phyloP scores from a whole-genome alignment of 371 early-diverging fungal species.

The Syncephalastrum sp. region DNA sequence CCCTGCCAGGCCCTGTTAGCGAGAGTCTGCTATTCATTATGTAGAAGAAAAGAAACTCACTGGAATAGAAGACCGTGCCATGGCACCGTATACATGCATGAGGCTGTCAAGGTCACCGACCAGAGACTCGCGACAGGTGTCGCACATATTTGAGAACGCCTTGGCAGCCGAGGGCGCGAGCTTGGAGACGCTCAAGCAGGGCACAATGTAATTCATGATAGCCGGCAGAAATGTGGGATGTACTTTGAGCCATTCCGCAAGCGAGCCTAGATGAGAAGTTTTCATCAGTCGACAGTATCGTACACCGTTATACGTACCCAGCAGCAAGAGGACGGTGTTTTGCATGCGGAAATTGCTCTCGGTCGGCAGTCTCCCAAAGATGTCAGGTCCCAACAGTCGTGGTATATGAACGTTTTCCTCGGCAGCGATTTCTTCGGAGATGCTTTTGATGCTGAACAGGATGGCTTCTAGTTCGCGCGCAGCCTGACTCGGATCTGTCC shows the following conservation, averaged over 20 bases:
- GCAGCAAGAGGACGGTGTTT: conserved; percentile 46
- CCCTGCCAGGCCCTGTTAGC: conserved; percentile 10
- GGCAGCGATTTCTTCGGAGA: conserved; percentile 70
- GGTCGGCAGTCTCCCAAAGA: conserved; percentile 50
- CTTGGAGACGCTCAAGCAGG: conserved; percentile 56
- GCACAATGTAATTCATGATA: conserved; percentile 67
- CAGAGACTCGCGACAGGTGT: conserved; percentile 67
- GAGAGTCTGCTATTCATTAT: no score
- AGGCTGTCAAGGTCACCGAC: conserved; percentile 61
- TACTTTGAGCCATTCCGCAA: conserved; percentile 71
- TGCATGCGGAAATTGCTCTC: conserved; percentile 40
- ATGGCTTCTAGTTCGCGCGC: conserved; percentile 59
- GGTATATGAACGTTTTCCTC: conserved; percentile 53
- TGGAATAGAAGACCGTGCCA: conserved; percentile 40
- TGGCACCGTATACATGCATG: conserved; percentile 57
- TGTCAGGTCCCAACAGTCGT: conserved; percentile 58
- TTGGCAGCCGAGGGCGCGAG: conserved; percentile 67
- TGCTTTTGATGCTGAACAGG: conserved; percentile 62
- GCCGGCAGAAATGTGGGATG: conserved; percentile 62
- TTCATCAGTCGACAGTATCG: background rate
- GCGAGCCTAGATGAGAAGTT: conserved; percentile 46
- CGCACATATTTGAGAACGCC: conserved; percentile 73
- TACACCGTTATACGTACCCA: conserved; percentile 37
- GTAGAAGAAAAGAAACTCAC: conserved; percentile 16
- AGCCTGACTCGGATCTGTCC: conserved; percentile 12